These are phyloP conservation scores for Nakazawaea holstii DNA, from an alignment of 805 yeast species.

Conservation along the genomic window DNA sequence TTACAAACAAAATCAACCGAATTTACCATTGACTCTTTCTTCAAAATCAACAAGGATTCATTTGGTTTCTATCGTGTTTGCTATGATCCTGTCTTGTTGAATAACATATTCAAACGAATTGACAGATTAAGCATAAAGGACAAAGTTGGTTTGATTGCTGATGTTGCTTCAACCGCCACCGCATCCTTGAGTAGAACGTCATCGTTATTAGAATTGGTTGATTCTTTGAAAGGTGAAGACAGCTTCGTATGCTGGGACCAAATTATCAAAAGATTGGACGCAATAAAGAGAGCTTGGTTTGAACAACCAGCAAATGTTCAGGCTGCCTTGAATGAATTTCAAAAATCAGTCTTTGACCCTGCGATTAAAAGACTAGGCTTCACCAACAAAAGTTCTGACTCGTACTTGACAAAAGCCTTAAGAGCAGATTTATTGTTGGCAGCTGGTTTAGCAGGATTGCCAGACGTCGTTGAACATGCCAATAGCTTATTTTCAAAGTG, in stretches of 20 bases:
- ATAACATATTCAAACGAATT: constrained; percentile 34
- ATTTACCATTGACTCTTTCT: constrained; percentile 16
- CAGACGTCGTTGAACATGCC: constrained; percentile 25
- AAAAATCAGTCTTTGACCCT: constrained; percentile 25
- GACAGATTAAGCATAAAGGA: constrained; percentile 37
- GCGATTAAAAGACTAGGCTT: constrained; percentile 25
- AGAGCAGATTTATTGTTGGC: constrained; percentile 33
- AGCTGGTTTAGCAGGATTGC: constrained; percentile 34
- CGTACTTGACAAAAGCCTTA: constrained; percentile 28
- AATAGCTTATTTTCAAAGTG: constrained; percentile 24
- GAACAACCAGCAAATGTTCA: constrained; percentile 23
- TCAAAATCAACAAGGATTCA: constrained; percentile 46
- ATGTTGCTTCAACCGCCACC: constrained; percentile 41
- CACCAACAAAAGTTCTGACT: constrained; percentile 15
- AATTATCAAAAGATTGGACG: constrained; percentile 34
- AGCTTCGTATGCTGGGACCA: constrained; percentile 53
- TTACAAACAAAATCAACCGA: background rate
- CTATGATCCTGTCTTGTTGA: constrained; percentile 38
- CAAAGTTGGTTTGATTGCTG: constrained; percentile 51
- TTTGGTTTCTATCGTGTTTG: constrained; percentile 50
- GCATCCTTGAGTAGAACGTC: constrained; percentile 38
- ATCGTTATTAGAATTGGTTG: constrained; percentile 38
- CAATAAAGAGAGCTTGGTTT: constrained; percentile 32
- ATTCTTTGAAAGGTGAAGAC: constrained; percentile 27
- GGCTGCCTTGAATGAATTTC: constrained; percentile 26